These are phyloP conservation scores for Comarum palustre DNA, from an alignment of 306 rosid species.

Conservation along the genomic window DNA sequence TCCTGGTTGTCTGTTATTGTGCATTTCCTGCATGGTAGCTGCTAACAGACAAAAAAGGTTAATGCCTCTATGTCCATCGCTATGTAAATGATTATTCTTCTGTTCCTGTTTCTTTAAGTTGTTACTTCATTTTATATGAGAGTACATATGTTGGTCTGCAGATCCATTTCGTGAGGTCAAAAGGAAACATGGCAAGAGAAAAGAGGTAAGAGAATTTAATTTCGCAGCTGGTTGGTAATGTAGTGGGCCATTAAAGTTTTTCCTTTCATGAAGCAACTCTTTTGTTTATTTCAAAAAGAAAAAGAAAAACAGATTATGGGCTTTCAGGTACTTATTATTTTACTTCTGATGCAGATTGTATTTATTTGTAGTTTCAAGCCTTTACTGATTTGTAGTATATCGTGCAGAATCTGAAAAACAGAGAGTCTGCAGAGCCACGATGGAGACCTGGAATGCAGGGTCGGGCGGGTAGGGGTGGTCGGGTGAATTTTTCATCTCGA, in stretches of 20 bases:
- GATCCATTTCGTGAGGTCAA: constrained; percentile 92
- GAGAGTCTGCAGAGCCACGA: constrained; percentile 66
- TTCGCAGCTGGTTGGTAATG: neutral
- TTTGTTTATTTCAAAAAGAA: neutral
- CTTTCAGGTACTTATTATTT: neutral
- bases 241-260: neutral
- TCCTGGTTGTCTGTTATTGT: neutral
- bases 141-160: constrained; percentile 33
- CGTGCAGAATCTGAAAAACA: constrained; percentile 71
- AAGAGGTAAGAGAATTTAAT: constrained; percentile 62
- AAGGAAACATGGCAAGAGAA: constrained; percentile 77
- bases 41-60: neutral
- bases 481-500: constrained; percentile 58
- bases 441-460: constrained; percentile 78
- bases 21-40: neutral
- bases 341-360: neutral
- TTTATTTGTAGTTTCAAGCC: neutral
- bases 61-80: neutral
- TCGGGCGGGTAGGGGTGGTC: constrained; percentile 75
- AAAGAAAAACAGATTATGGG: neutral
- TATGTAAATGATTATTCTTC: neutral
- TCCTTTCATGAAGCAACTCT: neutral
- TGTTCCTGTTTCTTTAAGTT: constrained; percentile 18
- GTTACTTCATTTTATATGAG: constrained; percentile 5
- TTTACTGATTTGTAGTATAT: constrained; percentile 20